phyloP scores from a whole-genome alignment of 768 basidiomycete genomes.

The Mycena polygramma region DNA sequence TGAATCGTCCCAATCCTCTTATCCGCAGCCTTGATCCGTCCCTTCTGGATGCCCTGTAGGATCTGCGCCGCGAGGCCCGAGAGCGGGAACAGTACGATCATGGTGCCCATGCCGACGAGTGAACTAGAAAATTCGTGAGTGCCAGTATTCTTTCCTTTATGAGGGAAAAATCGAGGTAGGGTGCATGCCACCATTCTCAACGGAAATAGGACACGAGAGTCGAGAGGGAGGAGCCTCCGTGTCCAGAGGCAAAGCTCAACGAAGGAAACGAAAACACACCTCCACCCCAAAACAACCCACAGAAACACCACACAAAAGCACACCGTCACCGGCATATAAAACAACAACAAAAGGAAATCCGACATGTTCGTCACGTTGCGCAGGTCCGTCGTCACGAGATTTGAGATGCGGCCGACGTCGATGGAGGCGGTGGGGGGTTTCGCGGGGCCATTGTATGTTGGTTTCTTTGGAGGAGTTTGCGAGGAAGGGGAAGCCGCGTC shows the following conservation, averaged over 20 bases:
- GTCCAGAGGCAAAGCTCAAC: too few species aligned
- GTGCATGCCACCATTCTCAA: neutral
- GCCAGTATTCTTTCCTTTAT: too few species aligned
- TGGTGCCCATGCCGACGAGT: constrained; percentile 59
- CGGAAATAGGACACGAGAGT: neutral
- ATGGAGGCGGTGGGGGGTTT: constrained; percentile 40
- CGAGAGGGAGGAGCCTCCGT: too few species aligned
- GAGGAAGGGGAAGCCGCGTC: constrained; percentile 18
- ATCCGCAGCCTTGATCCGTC: constrained; percentile 46
- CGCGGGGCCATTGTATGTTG: constrained; percentile 13
- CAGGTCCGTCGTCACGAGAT: constrained; percentile 67
- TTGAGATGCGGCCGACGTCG: constrained; percentile 69
- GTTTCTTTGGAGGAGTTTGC: constrained; percentile 24
- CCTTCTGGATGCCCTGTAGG: constrained; percentile 38
- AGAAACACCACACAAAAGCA: constrained; percentile 43
- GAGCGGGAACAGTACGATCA: constrained; percentile 56
- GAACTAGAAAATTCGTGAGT: constrained; percentile 41
- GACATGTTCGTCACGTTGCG: constrained; percentile 34
- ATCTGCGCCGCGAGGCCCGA: constrained; percentile 58
- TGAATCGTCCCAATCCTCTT: constrained; percentile 59
- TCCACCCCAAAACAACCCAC: constrained; percentile 49
- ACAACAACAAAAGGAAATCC: constrained; percentile 38
- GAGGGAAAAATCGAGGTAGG: too few species aligned
- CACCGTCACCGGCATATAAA: constrained; percentile 42
- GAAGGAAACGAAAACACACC: too few species aligned